Percentiles rank a stretch among this genome's conserved stretches.
These are phyloP conservation scores for Globisporangium nunn DNA, from an alignment of 352 stramenopile species.

Conservation along the genomic window DNA sequence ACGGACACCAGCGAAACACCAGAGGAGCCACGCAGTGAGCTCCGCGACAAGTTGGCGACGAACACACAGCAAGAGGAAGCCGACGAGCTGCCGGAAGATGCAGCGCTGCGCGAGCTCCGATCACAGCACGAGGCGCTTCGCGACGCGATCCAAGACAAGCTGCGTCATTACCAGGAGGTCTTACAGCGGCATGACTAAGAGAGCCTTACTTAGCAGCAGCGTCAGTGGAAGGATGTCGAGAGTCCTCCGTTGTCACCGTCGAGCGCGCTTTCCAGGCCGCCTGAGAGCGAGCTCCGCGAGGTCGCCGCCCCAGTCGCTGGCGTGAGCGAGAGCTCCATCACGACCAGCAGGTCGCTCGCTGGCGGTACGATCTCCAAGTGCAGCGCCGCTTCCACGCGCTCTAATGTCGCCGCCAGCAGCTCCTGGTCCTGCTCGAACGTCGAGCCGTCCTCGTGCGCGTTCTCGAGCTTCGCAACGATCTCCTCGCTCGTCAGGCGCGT, in stretches of 20 bases:
- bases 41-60: not conserved
- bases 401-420: slow-evolving; percentile 36
- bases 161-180: slow-evolving; percentile 27
- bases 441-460: slow-evolving; percentile 25
- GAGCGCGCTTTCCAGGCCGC: slow-evolving; percentile 20
- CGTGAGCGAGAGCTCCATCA: slow-evolving; percentile 46
- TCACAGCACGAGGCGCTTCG: slow-evolving; percentile 31
- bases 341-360: slow-evolving; percentile 49
- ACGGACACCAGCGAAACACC: not conserved
- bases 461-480: slow-evolving; percentile 43
- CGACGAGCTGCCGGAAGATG: not conserved
- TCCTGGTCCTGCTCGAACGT: slow-evolving; percentile 59
- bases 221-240: slow-evolving; percentile 12
- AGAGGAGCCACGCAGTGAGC: not conserved
- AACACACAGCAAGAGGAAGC: not conserved
- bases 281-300: slow-evolving; percentile 27
- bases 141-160: slow-evolving; percentile 26
- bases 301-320: slow-evolving; percentile 11
- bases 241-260: slow-evolving; percentile 9
- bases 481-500: slow-evolving; percentile 24
- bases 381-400: slow-evolving; percentile 37
- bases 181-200: slow-evolving; percentile 10
- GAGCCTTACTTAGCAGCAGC: not conserved
- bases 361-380: slow-evolving; percentile 41
- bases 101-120: slow-evolving; percentile 7